Percentiles rank a stretch among this genome's conserved stretches.
Conservation (phyloP, 345 rosid genomes). For the Pseudoturritis turrita region DNA sequence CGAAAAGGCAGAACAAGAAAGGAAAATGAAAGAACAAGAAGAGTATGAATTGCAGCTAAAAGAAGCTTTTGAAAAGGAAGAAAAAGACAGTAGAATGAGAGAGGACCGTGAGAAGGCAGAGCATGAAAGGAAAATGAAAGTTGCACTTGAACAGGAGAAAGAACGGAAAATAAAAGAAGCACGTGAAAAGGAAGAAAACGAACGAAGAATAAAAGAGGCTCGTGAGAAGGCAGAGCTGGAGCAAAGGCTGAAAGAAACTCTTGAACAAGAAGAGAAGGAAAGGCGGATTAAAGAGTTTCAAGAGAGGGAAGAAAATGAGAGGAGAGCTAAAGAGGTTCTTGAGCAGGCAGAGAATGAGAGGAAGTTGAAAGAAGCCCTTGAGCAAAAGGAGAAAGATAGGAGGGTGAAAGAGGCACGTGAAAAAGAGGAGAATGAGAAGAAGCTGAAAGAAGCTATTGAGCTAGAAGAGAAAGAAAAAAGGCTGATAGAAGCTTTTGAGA, state of each 20-base stretch:
- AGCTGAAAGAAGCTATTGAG: conserved; percentile 31
- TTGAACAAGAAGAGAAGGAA: conserved; percentile 46
- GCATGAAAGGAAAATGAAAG: conserved; percentile 16
- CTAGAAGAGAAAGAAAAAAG: conserved; percentile 36
- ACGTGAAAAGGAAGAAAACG: conserved; percentile 33
- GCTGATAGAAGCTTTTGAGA: conserved; percentile 26
- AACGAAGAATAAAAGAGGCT: conserved; percentile 37
- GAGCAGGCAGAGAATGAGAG: conserved; percentile 37
- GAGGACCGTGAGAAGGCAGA: conserved; percentile 24
- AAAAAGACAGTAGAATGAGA: too few relatives aligned
- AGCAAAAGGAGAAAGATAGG: conserved; percentile 37
- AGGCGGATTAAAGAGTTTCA: conserved; percentile 36
- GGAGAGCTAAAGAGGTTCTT: conserved; percentile 35
- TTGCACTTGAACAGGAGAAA: conserved; percentile 29
- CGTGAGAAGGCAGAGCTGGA: conserved; percentile 38
- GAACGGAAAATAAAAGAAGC: conserved; percentile 34
- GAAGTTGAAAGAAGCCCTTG: conserved; percentile 27
- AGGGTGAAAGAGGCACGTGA: conserved; percentile 37
- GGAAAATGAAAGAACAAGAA: conserved; percentile 33
- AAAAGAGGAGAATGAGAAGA: conserved; percentile 43
- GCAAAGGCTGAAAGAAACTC: conserved; percentile 34
- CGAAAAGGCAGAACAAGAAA: conserved; percentile 38
- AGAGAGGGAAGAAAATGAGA: conserved; percentile 46
- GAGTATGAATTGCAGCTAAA: too few relatives aligned
- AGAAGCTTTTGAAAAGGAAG: too few relatives aligned